Percentiles rank a stretch among this genome's conserved stretches.
phyloP scores from a whole-genome alignment of 2,329 filamentous ascomycete genomes.

The Kalmusia sp. region DNA sequence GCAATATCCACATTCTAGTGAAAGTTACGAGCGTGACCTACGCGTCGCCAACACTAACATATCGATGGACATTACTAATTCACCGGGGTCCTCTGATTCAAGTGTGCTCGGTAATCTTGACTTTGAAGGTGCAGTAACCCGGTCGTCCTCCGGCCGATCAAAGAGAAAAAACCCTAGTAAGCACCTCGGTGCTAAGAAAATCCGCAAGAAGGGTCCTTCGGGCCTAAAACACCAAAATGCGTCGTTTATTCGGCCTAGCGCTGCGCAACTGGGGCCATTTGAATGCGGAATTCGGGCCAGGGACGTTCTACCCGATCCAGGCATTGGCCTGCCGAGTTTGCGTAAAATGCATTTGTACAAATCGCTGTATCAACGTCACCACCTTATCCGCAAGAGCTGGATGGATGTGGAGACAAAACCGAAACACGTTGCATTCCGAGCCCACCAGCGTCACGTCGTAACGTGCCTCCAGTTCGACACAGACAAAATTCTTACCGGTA shows the following conservation, averaged over 20 bases:
- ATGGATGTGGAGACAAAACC: slow-evolving; percentile 83
- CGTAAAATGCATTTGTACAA: slow-evolving; percentile 93
- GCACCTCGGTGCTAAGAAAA: slow-evolving; percentile 57
- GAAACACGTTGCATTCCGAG: slow-evolving; percentile 92
- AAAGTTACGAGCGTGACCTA: slow-evolving; percentile 82
- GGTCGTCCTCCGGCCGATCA: slow-evolving; percentile 40
- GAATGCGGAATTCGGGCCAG: slow-evolving; percentile 87
- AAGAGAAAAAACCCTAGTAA: slow-evolving; percentile 50
- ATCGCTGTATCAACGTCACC: slow-evolving; percentile 90
- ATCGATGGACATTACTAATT: background rate
- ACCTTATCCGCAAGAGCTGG: slow-evolving; percentile 91
- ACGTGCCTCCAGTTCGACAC: slow-evolving; percentile 98
- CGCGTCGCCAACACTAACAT: slow-evolving; percentile 59
- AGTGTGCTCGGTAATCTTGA: slow-evolving; percentile 24
- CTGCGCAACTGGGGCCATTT: slow-evolving; percentile 78
- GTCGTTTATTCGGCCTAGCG: slow-evolving; percentile 56
- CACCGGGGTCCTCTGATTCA: slow-evolving; percentile 31
- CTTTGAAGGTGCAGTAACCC: slow-evolving; percentile 35
- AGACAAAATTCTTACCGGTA: slow-evolving; percentile 97
- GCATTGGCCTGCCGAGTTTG: slow-evolving; percentile 78
- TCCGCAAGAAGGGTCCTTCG: slow-evolving; percentile 62
- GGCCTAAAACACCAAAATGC: slow-evolving; percentile 50
- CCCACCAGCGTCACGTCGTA: slow-evolving; percentile 94
- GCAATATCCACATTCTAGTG: slow-evolving; percentile 81
- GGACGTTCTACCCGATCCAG: slow-evolving; percentile 79